Evolutionary conservation across 2,329 filamentous ascomycete species (phyloP).

Genomic region (Colletotrichum godetiae): DNA sequence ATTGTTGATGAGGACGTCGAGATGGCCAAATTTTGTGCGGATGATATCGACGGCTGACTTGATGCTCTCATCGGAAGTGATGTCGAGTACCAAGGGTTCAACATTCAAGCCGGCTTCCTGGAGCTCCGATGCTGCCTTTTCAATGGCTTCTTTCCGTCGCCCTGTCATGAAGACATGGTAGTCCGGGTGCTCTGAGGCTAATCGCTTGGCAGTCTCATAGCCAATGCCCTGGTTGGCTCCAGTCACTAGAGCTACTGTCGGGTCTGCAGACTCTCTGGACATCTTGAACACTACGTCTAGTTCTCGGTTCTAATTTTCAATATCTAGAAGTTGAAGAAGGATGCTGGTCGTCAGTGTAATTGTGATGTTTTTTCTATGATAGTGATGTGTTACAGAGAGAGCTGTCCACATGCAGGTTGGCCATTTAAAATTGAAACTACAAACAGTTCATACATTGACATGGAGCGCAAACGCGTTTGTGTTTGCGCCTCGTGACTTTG

Average conservation of each 20-base stretch:
- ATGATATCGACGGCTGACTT: slow-evolving; percentile 49
- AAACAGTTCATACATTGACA: background rate
- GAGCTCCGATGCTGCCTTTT: slow-evolving; percentile 18
- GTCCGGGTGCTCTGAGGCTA: slow-evolving; percentile 9
- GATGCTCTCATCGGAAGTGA: slow-evolving; percentile 59
- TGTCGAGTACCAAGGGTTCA: slow-evolving; percentile 60
- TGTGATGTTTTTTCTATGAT: no score
- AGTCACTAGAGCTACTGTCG: slow-evolving; percentile 18
- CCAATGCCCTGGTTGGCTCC: slow-evolving; percentile 35
- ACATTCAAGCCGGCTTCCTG: slow-evolving; percentile 13
- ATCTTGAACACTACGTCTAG: background rate
- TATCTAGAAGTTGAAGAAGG: background rate
- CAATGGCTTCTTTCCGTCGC: slow-evolving; percentile 19
- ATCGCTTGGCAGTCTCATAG: slow-evolving; percentile 26
- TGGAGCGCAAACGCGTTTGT: background rate
- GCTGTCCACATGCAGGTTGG: no score
- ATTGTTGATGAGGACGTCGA: slow-evolving; percentile 72
- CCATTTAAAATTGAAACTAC: background rate
- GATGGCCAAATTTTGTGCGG: slow-evolving; percentile 59
- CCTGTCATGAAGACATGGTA: slow-evolving; percentile 27
- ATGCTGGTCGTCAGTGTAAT: background rate
- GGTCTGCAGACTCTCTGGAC: background rate
- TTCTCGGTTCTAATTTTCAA: no score
- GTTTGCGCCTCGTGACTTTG: background rate
- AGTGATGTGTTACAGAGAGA: no score